These are phyloP conservation scores for Gracilaria gracilis DNA, from an alignment of 23 red algal genomes.

Conservation along the genomic window DNA sequence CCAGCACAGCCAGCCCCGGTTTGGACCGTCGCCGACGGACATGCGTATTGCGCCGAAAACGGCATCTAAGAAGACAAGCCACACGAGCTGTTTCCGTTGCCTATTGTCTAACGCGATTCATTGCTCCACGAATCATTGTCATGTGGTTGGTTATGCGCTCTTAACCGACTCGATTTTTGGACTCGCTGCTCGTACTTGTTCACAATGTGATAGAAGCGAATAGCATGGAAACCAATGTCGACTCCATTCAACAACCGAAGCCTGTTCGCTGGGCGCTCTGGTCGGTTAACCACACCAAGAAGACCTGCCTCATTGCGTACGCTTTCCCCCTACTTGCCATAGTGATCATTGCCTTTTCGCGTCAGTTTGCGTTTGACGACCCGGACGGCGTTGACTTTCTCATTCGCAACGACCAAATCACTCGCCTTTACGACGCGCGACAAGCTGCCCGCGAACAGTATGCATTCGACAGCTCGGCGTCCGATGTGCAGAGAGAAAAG, in stretches of 20 bases:
- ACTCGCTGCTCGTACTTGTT: not conserved
- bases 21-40: not conserved
- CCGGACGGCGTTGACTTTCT: slow-evolving; percentile 43
- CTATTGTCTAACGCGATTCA: not conserved
- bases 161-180: not conserved
- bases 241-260: not conserved
- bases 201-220: not conserved
- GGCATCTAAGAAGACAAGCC: not conserved
- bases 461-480: not conserved
- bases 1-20: not conserved
- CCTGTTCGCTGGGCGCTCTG: slow-evolving; percentile 30
- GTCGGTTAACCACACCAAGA: slow-evolving; percentile 59
- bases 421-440: slow-evolving; percentile 40
- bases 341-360: slow-evolving; percentile 32
- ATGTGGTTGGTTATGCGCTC: not conserved
- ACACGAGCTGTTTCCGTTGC: not conserved
- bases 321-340: slow-evolving; percentile 35
- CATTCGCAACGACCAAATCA: slow-evolving; percentile 59
- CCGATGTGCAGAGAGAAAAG: not conserved
- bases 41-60: too few species aligned
- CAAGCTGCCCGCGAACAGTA: slow-evolving; percentile 45
- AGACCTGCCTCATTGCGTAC: slow-evolving; percentile 51
- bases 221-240: not conserved
- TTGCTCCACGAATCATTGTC: not conserved
- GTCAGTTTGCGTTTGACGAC: slow-evolving; percentile 44